Conservation (phyloP, 2,329 filamentous ascomycete species). For the Diaporthe vexans region DNA sequence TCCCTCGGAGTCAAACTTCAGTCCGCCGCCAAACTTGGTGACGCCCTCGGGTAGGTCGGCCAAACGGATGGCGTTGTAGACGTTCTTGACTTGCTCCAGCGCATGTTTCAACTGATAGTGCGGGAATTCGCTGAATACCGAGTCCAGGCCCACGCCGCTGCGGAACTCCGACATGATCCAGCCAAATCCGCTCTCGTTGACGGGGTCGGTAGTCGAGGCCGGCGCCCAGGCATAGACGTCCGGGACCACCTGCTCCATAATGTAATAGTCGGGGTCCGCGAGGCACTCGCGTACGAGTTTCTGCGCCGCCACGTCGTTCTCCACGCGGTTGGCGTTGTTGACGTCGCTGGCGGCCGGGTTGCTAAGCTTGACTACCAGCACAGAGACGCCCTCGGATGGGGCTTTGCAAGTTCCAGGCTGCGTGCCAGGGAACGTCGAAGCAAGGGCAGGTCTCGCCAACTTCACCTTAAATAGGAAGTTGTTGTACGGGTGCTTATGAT, state of each 20-base stretch:
- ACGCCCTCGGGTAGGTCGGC: constrained; percentile 41
- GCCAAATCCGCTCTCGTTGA: constrained; percentile 40
- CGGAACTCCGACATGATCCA: constrained; percentile 48
- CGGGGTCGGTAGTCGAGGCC: not conserved
- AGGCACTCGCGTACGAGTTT: constrained; percentile 44
- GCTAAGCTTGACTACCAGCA: constrained; percentile 46
- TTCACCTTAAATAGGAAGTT: constrained; percentile 47
- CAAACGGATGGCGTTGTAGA: constrained; percentile 43
- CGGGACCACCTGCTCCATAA: constrained; percentile 42
- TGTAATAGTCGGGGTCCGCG: not conserved
- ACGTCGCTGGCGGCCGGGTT: constrained; percentile 44
- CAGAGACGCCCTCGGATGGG: constrained; percentile 37
- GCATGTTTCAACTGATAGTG: not conserved
- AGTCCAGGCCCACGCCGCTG: constrained; percentile 45
- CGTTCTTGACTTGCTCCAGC: constrained; percentile 45
- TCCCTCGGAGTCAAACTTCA: constrained; percentile 42
- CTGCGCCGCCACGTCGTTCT: constrained; percentile 48
- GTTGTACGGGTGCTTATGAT: constrained; percentile 42
- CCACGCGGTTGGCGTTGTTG: constrained; percentile 47
- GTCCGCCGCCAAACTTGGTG: constrained; percentile 41
- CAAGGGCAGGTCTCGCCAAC: constrained; percentile 38
- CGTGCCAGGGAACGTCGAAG: constrained; percentile 40
- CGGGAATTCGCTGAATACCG: constrained; percentile 33
- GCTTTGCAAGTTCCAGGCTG: constrained; percentile 40
- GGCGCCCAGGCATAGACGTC: constrained; percentile 45